Percentiles rank a stretch among this genome's conserved stretches.
These are phyloP conservation scores for Cucurbita argyrosperma DNA, from an alignment of 306 rosid species.

Conservation along the genomic window DNA sequence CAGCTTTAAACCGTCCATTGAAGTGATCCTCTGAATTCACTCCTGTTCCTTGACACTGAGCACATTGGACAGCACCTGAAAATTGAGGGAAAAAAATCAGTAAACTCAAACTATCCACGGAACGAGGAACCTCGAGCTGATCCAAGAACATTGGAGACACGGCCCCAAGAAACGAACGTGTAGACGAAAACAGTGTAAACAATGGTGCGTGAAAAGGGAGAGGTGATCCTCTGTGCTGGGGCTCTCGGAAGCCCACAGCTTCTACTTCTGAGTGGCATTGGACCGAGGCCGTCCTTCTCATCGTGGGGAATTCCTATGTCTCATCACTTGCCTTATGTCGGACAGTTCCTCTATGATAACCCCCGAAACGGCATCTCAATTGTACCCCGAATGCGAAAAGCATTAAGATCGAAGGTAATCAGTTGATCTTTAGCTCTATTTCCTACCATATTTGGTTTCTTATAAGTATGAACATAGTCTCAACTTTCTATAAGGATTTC, in stretches of 20 bases:
- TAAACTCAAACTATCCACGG: not conserved
- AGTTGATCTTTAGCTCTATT: not conserved
- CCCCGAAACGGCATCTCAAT: no score
- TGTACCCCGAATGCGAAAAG: no score
- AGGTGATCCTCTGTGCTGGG: no score
- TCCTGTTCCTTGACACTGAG: slow-evolving; percentile 78
- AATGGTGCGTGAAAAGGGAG: no score
- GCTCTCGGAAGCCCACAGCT: no score
- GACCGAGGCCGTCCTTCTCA: no score
- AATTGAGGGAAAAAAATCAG: not conserved
- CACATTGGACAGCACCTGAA: slow-evolving; percentile 51
- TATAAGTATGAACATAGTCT: not conserved
- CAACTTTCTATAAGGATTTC: not conserved
- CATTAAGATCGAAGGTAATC: not conserved
- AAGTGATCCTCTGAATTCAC: slow-evolving; percentile 83
- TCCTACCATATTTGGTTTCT: not conserved
- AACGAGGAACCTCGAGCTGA: not conserved
- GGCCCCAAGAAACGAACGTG: not conserved
- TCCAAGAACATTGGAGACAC: not conserved
- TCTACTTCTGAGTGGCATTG: no score
- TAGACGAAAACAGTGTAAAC: not conserved
- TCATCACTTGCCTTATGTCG: no score
- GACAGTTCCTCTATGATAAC: no score
- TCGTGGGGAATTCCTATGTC: no score
- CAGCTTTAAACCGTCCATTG: slow-evolving; percentile 87